These are phyloP conservation scores for Talaromyces liani DNA, from an alignment of 495 filamentous ascomycete genomes.

Conservation along the genomic window DNA sequence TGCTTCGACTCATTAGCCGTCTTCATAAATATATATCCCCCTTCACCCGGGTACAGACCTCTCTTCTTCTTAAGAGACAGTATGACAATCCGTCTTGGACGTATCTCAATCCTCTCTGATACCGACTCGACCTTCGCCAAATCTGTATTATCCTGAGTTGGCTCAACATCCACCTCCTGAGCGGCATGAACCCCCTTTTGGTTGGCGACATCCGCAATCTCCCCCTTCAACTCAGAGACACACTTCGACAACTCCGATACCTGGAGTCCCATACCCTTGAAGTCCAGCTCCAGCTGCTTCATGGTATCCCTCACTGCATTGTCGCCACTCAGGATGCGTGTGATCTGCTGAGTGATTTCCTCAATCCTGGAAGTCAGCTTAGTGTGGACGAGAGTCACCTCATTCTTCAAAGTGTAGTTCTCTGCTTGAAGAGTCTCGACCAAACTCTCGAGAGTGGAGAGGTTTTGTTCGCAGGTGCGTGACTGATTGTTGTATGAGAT, in stretches of 20 bases:
- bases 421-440: constrained; percentile 12
- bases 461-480: neutral
- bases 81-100: neutral
- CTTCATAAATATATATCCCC: neutral
- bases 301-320: neutral
- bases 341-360: neutral
- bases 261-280: neutral
- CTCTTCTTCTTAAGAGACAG: neutral
- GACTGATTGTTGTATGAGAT: constrained; percentile 9
- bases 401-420: constrained; percentile 11
- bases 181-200: neutral
- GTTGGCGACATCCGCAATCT: neutral
- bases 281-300: neutral
- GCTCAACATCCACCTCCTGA: neutral
- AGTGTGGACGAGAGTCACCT: neutral
- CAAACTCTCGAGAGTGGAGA: constrained; percentile 10
- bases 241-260: constrained; percentile 1
- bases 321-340: neutral
- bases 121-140: neutral
- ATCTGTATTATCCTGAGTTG: neutral
- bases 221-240: neutral
- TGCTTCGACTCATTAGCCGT: neutral
- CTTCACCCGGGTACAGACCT: neutral
- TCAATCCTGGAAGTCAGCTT: neutral
- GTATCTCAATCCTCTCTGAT: neutral